Evolutionary conservation across 345 rosid genomes (phyloP), one percentile per base, ranked within the genome.

Genomic region (Pistacia atlantica): DNA sequence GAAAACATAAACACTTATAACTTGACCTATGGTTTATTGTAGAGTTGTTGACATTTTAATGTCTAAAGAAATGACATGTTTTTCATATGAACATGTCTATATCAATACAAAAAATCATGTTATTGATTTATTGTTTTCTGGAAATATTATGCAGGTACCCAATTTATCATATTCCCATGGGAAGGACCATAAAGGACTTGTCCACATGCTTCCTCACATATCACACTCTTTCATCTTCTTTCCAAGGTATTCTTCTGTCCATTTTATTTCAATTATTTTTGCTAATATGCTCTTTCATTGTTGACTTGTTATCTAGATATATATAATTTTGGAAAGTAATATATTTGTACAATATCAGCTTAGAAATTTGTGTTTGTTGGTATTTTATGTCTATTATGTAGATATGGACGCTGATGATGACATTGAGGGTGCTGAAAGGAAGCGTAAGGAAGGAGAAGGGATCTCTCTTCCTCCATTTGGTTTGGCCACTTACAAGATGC

Each of bases 91-190:
- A n/a, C 45, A 18, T 31, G 22, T 56, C 22, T 17, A 64, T 18
- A n/a, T 49, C 18, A 48, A n/a, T n/a, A 31, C 16, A 16, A 16
- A 8, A 52, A 2, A 11, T 35, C 38, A 35, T 74, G 35, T 54
- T 16, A 65, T n/a, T 64, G 22, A n/a, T 74, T 51, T 52, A 64
- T 74, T 65, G 11, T 51, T 67, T 71, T 37, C 57, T 75, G 56
- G 66, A 11, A 66, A 58, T 54, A 13, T 58, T 59, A 1, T 77
- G 55, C 82, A 92, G 97, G 97, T 96, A 96, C 67, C 99, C 99
- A 0, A 97, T 97, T 46, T 97, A 97, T 80, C 99, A 92, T 84
- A 97, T 97, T 70, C 99, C 99, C 18, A 97, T 94, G 99, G 98
- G 98, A 77, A 90, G 96, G 80, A 97, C 98, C 77, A 97, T 97